A percentile compares a stretch with the other conserved stretches of the same genome.
Evolutionary conservation across 176 grass and related monocot species (phyloP).

Genomic region (Oryza longistaminata): DNA sequence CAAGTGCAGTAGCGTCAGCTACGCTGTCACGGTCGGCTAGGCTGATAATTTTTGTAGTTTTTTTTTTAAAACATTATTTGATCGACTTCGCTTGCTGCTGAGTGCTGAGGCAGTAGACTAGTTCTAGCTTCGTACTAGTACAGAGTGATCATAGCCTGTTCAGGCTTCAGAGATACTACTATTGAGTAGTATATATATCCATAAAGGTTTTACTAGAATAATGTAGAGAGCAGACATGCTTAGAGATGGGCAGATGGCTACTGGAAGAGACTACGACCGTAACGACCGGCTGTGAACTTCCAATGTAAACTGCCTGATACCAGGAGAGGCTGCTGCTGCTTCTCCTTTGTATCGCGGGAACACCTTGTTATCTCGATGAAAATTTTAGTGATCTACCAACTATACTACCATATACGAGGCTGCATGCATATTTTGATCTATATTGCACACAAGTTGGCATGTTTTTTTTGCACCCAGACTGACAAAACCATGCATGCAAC

Average conservation of each 20-base stretch:
- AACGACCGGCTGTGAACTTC: neutral
- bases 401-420: too few relatives aligned
- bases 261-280: neutral
- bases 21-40: neutral
- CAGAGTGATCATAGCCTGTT: slow-evolving; percentile 27
- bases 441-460: too few relatives aligned
- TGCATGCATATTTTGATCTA: too few relatives aligned
- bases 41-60: neutral
- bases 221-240: neutral
- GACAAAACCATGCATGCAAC: too few relatives aligned
- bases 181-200: neutral
- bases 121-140: neutral
- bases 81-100: slow-evolving; percentile 6
- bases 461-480: too few relatives aligned
- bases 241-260: neutral
- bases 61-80: neutral
- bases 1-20: slow-evolving; percentile 10
- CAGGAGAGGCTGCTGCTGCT: neutral
- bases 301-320: neutral
- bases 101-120: slow-evolving; percentile 30
- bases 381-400: too few relatives aligned
- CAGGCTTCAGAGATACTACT: neutral
- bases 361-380: neutral
- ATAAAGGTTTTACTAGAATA: slow-evolving; percentile 3
- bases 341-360: neutral